phyloP scores from a whole-genome alignment of 192 early-diverging fungal genomes.

The Dissophora ornata region DNA sequence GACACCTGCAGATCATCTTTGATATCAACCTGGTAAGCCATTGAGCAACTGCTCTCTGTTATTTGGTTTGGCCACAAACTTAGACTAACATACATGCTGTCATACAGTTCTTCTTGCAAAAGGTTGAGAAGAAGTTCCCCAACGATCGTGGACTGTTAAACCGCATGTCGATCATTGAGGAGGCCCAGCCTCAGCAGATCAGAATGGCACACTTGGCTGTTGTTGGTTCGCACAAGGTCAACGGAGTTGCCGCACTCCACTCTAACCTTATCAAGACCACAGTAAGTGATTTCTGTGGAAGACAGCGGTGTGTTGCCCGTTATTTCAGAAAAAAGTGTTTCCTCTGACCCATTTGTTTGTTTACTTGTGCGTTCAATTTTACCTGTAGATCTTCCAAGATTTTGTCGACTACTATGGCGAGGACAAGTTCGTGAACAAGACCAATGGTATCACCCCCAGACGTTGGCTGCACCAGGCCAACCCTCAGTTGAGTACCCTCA shows the following conservation, averaged over 20 bases:
- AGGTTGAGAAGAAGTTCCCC: slow-evolving; percentile 87
- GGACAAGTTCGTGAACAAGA: slow-evolving; percentile 95
- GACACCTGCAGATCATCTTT: slow-evolving; percentile 99
- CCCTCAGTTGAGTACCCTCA: slow-evolving; percentile 84
- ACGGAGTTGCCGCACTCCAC: slow-evolving; percentile 94
- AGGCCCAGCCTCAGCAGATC: slow-evolving; percentile 90
- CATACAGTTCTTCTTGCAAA: slow-evolving; percentile 89
- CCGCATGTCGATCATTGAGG: slow-evolving; percentile 95
- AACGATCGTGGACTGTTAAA: slow-evolving; percentile 87
- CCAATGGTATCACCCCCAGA: slow-evolving; percentile 97
- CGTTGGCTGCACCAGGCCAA: slow-evolving; percentile 98
- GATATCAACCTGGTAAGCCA: slow-evolving; percentile 88
- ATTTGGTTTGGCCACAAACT: too few species aligned
- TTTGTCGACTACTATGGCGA: slow-evolving; percentile 90
- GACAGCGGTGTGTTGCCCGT: too few species aligned
- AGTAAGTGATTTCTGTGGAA: slow-evolving; percentile 31
- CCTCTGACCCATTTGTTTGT: too few species aligned
- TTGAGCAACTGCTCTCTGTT: background rate
- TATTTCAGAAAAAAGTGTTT: too few species aligned
- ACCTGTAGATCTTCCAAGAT: slow-evolving; percentile 83
- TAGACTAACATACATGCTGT: background rate
- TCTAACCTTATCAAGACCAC: slow-evolving; percentile 83
- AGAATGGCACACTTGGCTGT: slow-evolving; percentile 98
- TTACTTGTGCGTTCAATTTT: too few species aligned
- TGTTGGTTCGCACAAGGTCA: slow-evolving; percentile 93